Conservation (phyloP, 108 stramenopile species). For the Cyclostephanos invisitatus region DNA sequence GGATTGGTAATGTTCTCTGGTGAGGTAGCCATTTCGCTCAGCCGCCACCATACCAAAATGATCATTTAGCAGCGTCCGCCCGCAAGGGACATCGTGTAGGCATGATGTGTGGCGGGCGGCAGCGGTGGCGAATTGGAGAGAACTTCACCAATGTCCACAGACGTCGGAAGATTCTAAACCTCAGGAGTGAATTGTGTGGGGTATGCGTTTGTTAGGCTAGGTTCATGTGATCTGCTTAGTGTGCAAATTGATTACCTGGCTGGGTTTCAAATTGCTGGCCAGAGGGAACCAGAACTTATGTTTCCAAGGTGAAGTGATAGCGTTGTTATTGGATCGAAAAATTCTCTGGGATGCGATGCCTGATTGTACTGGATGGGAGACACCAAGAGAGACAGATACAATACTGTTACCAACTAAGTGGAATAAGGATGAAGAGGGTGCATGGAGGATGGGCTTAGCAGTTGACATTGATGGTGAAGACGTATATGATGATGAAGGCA, state of each 20-base stretch:
- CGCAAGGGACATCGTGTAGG: too few relatives aligned
- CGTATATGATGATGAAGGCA: neutral
- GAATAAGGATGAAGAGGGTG: slow-evolving; percentile 6
- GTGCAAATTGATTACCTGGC: slow-evolving; percentile 5
- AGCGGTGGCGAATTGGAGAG: too few relatives aligned
- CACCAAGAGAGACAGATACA: neutral
- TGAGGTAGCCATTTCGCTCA: too few relatives aligned
- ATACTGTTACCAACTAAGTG: slow-evolving; percentile 4
- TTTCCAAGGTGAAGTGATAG: slow-evolving; percentile 3
- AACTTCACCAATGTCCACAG: too few relatives aligned
- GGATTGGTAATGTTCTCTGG: too few relatives aligned
- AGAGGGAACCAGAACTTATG: neutral
- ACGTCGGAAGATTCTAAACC: too few relatives aligned
- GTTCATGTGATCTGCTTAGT: neutral
- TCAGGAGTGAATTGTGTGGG: too few relatives aligned
- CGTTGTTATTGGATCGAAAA: neutral
- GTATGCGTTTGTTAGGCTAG: slow-evolving; percentile 3
- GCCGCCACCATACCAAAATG: too few relatives aligned
- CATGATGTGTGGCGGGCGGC: too few relatives aligned
- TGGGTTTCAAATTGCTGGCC: neutral
- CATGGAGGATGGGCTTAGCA: slow-evolving; percentile 2
- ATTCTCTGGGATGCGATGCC: neutral
- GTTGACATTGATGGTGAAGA: neutral
- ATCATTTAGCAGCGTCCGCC: too few relatives aligned
- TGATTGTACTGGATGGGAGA: neutral